Evolutionary conservation across 2,329 filamentous ascomycete genomes (phyloP).

Genomic region (Macroventuria anomochaeta): DNA sequence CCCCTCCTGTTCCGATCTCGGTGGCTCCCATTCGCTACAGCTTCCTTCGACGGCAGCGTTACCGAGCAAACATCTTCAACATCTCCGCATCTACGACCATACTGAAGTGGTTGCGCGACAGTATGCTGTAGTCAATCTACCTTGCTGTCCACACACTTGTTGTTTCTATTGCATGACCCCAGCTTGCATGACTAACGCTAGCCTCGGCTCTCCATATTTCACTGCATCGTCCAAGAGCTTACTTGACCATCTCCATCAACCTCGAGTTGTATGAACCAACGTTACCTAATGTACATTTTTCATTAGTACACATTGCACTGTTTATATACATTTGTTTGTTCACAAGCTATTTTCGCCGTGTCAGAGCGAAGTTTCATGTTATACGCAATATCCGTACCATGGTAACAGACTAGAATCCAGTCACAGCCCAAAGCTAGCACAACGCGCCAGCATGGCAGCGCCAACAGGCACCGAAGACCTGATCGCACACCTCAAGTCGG

Average conservation of each 20-base stretch:
- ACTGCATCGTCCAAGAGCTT: conserved; percentile 1
- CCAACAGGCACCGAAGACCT: conserved; percentile 26
- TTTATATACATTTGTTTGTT: not conserved
- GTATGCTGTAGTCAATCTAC: not conserved
- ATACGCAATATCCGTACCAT: not conserved
- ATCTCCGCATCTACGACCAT: not conserved
- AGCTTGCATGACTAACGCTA: conserved; percentile 17
- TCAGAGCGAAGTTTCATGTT: not conserved
- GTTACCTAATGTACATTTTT: not conserved
- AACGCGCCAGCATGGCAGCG: conserved; percentile 7
- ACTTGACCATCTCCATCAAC: not conserved
- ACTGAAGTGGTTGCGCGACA: not conserved
- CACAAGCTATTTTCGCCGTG: not conserved
- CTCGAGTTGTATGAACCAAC: not conserved
- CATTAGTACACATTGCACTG: not conserved
- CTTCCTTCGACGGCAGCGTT: conserved; percentile 12
- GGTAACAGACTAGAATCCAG: not conserved
- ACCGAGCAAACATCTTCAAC: not conserved
- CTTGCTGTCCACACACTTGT: not conserved
- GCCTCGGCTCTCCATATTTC: conserved; percentile 25
- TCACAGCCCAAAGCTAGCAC: not conserved
- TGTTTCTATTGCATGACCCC: not conserved
- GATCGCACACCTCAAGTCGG: conserved; percentile 49
- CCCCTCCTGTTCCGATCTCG: conserved; percentile 21
- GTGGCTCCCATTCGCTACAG: conserved; percentile 11